Base-by-base conservation (phyloP, 2,329 filamentous ascomycete genomes). In the Fusarium sororula region DNA sequence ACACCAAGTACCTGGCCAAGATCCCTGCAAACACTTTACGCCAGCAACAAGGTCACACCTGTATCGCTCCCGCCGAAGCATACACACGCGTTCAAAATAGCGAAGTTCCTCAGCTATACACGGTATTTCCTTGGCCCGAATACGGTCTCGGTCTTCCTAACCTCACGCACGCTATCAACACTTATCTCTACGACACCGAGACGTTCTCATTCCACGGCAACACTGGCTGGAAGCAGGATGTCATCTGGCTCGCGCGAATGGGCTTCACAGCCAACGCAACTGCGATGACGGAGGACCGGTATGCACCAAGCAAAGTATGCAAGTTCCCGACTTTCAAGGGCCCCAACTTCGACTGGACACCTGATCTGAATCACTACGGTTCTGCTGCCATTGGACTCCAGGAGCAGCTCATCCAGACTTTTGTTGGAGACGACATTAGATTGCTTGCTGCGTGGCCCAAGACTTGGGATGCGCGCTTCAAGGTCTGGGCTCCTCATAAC, bases 61-160 rank as follows among this genome's bases (percentile, higher is more conserved):
- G 61, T 12, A 58, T 66, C 3, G 63, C 63, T 11, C 63, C 61
- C 0, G 63, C 48, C 3, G 63, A 66, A 38, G 63, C 63, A 8
- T 66, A 66, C 24, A 66, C 48, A 4, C 63, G 63, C 9, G 63
- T 66, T 14, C 63, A 66, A 20, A 66, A 66, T 3, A 66, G 63
- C 7, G 61, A 66, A n/a, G 41, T 66, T 3, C 63, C 63, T 9
- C 61, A 66, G 5, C 37, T 66, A 1, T 66, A 66, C 5, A 65
- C 62, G 0, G 63, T 66, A 0, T 66, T 66, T 1, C 63, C 63
- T 5, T 66, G 63, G 61, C 50, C 63, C 2, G 61, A 66, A 12
- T 66, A 66, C 7, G 63, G 63, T 3, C 42, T 66, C 1, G 63
- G 63, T 5, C 48, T 66, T 26, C 61, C 63, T 1, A 66, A 66